These are phyloP conservation scores for Ogataea wickerhamii DNA, from an alignment of 805 yeast genomes.

Conservation along the genomic window DNA sequence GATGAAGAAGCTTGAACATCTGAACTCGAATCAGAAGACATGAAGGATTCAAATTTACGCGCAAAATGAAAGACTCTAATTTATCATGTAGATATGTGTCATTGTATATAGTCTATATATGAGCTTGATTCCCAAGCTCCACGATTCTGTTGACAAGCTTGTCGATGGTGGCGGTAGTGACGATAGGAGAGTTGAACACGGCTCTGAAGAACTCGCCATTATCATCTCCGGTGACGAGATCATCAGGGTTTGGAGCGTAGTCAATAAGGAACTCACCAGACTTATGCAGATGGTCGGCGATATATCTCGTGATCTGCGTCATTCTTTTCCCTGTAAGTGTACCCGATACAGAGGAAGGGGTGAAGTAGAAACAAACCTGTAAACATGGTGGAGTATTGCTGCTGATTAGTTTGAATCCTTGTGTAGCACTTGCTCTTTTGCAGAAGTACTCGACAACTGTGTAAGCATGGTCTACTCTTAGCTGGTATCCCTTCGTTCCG, in stretches of 20 bases:
- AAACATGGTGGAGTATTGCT: slow-evolving; percentile 66
- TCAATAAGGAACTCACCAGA: slow-evolving; percentile 71
- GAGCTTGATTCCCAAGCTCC: slow-evolving; percentile 29
- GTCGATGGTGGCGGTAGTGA: slow-evolving; percentile 43
- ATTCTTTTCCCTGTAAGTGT: slow-evolving; percentile 33
- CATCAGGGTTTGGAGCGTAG: slow-evolving; percentile 66
- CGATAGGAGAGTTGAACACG: slow-evolving; percentile 71
- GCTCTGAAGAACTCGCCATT: slow-evolving; percentile 82
- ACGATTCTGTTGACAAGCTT: slow-evolving; percentile 39
- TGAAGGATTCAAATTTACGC: slow-evolving; percentile 1
- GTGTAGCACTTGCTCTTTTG: slow-evolving; percentile 31
- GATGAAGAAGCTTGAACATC: slow-evolving; percentile 60
- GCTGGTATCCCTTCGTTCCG: slow-evolving; percentile 62
- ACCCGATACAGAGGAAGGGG: slow-evolving; percentile 33
- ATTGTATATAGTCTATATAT: background rate
- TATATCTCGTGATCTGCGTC: slow-evolving; percentile 56
- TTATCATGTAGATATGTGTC: background rate
- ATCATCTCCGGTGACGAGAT: slow-evolving; percentile 34
- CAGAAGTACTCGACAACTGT: slow-evolving; percentile 63
- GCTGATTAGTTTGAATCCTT: slow-evolving; percentile 55
- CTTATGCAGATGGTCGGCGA: slow-evolving; percentile 57
- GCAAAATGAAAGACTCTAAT: background rate
- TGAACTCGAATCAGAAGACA: slow-evolving; percentile 48
- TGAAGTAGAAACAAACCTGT: slow-evolving; percentile 79
- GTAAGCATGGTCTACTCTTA: slow-evolving; percentile 71